Evolutionary conservation across 768 basidiomycete genomes (phyloP).

Genomic region (Trametes cinnabarina): DNA sequence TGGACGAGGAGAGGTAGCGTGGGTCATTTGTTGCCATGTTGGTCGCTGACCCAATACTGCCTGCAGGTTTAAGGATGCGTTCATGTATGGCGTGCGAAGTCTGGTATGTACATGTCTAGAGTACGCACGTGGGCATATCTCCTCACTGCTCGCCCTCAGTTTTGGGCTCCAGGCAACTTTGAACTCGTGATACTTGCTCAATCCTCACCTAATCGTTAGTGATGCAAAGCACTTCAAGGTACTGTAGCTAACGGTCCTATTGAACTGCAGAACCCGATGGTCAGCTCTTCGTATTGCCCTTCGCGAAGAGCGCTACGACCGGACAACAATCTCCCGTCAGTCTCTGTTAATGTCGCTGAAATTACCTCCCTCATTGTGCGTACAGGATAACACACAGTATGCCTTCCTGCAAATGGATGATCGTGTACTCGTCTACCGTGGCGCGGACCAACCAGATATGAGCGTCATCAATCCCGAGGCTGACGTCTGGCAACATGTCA

Average conservation of each 20-base stretch:
- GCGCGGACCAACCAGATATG: constrained; percentile 97
- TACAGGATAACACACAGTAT: constrained; percentile 90
- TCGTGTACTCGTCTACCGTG: constrained; percentile 87
- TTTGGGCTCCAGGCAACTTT: constrained; percentile 92
- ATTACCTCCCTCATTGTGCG: too few relatives aligned
- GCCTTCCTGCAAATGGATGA: constrained; percentile 97
- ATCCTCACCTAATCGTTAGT: constrained; percentile 49
- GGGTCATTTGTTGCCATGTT: not conserved
- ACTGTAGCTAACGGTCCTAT: not conserved
- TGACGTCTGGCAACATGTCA: constrained; percentile 97
- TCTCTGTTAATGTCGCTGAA: constrained; percentile 5
- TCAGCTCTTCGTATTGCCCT: constrained; percentile 83
- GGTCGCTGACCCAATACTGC: not conserved
- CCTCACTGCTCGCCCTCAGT: constrained; percentile 45
- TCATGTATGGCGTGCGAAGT: constrained; percentile 76
- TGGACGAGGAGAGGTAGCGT: constrained; percentile 51
- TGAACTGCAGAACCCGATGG: constrained; percentile 49
- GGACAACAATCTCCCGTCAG: constrained; percentile 87
- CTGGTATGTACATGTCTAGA: constrained; percentile 51
- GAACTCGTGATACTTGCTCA: constrained; percentile 78
- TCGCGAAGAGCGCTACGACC: constrained; percentile 92
- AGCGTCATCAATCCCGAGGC: constrained; percentile 97
- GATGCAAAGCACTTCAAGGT: not conserved
- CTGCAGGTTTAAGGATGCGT: constrained; percentile 70
- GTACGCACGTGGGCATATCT: not conserved